A percentile compares a stretch with the other conserved stretches of the same genome.
Evolutionary conservation across 2,329 filamentous ascomycete species (phyloP).

Genomic region (Colletotrichum magnum): DNA sequence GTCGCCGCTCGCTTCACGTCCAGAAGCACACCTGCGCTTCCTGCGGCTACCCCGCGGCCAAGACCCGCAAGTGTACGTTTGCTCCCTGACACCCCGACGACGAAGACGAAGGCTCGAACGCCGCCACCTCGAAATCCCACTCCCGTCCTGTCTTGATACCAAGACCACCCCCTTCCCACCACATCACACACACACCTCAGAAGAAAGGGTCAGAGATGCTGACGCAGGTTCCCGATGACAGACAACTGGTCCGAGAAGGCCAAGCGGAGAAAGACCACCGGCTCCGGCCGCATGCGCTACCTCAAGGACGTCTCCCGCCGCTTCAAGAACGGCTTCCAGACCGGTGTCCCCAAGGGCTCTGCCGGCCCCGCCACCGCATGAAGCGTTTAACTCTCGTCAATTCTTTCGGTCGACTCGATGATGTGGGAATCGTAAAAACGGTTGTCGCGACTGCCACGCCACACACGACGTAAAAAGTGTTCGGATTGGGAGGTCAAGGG

Average conservation of each 20-base stretch:
- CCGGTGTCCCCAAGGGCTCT: slow-evolving; percentile 86
- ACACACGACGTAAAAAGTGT: no score
- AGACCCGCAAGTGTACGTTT: slow-evolving; percentile 97
- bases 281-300: slow-evolving; percentile 95
- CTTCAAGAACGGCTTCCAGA: slow-evolving; percentile 99
- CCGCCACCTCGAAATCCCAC: not conserved
- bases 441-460: no score
- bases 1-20: slow-evolving; percentile 97
- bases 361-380: slow-evolving; percentile 70
- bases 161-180: not conserved
- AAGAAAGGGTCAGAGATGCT: slow-evolving; percentile 18
- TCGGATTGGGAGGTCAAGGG: slow-evolving; percentile 34
- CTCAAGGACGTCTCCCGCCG: slow-evolving; percentile 92
- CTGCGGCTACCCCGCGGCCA: slow-evolving; percentile 98
- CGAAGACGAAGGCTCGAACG: slow-evolving; percentile 1
- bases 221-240: slow-evolving; percentile 57
- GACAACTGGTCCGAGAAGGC: slow-evolving; percentile 99
- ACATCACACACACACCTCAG: not conserved
- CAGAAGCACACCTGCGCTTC: slow-evolving; percentile 98
- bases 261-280: slow-evolving; percentile 99
- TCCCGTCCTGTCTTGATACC: not conserved
- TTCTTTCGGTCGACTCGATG: slow-evolving; percentile 1
- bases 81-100: slow-evolving; percentile 26
- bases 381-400: slow-evolving; percentile 40
- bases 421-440: no score